Evolutionary conservation across 257 asterid genomes (phyloP), one percentile per base, ranked within the genome.

Genomic region (Lycium ferocissimum): DNA sequence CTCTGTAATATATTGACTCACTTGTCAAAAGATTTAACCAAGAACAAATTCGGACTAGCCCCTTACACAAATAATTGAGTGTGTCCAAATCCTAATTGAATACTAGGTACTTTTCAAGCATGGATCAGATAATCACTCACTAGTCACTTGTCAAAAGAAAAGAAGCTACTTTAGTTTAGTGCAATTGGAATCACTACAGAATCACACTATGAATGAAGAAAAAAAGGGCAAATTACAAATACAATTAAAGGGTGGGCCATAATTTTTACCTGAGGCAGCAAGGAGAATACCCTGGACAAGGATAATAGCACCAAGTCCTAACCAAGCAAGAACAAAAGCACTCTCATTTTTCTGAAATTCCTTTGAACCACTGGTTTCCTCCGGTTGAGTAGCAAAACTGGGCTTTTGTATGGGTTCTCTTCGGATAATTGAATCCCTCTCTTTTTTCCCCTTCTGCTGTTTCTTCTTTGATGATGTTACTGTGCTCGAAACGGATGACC

Each of bases 291-390:
- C 98, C 90, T 95, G 86, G 11, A 91, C 54, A 65, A 96, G 92
- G 83, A 96, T 94, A 70, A 95, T 84, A 7, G 85, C 92, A 54
- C 97, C 99, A 75, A 96, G 95, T 20, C 97, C 99, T 54, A 92
- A 86, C 99, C 98, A 96, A 91, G 97, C 91, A 63, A 96, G 95
- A 87, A 94, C 87, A 90, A 96, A 96, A 58, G 97, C 98, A 69
- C 89, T 89, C 92, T 95, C 99, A 59, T 88, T 92, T 92, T 93
- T 91, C 61, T 86, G 85, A 89, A 82, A 84, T 85, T 94, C 97
- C 85, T 91, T 90, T 5, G 87, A 86, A 62, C 83, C 87, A 79
- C 33, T 26, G 33, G 87, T 92, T 81, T 87, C 94, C 59, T 88
- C 92, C 86, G 88, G 78, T 83, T 91, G 89, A 62, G 95, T 57